A percentile compares a stretch with the other conserved stretches of the same genome.
Evolutionary conservation across 2,329 filamentous ascomycete species (phyloP).

Genomic region (Fusarium falciforme): DNA sequence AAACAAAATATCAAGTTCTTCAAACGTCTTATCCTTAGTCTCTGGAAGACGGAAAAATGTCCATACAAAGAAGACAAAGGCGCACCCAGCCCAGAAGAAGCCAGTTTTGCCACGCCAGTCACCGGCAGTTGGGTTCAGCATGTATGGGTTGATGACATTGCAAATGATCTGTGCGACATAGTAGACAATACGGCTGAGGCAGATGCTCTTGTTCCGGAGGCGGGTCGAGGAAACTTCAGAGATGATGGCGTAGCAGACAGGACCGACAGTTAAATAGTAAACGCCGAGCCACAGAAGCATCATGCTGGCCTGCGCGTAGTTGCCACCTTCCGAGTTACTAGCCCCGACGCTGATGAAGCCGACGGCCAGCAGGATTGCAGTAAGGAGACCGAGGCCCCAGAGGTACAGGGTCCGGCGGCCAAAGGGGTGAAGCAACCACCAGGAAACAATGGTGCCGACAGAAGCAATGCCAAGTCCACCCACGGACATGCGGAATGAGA

Average conservation of each 20-base stretch:
- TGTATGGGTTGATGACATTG: slow-evolving; percentile 42
- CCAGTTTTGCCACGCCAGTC: slow-evolving; percentile 48
- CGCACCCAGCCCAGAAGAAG: slow-evolving; percentile 56
- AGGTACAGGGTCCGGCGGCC: slow-evolving; percentile 30
- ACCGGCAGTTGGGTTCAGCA: slow-evolving; percentile 44
- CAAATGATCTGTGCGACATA: slow-evolving; percentile 39
- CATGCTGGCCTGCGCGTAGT: slow-evolving; percentile 48
- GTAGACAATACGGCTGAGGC: slow-evolving; percentile 48
- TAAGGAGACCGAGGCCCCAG: slow-evolving; percentile 20
- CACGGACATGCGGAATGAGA: slow-evolving; percentile 31
- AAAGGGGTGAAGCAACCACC: slow-evolving; percentile 27
- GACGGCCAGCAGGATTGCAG: slow-evolving; percentile 9
- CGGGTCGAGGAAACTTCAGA: slow-evolving; percentile 52
- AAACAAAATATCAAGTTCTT: slow-evolving; percentile 67
- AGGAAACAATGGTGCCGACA: slow-evolving; percentile 29
- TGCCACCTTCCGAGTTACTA: slow-evolving; percentile 8
- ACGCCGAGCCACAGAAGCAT: slow-evolving; percentile 54
- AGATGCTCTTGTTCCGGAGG: slow-evolving; percentile 53
- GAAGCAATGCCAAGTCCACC: slow-evolving; percentile 33
- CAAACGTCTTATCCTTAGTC: slow-evolving; percentile 56
- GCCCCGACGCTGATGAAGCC: slow-evolving; percentile 43
- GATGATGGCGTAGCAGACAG: slow-evolving; percentile 55
- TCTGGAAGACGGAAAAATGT: slow-evolving; percentile 64
- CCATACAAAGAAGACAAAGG: slow-evolving; percentile 54
- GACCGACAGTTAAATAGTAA: slow-evolving; percentile 54